Conservation (phyloP, 179 eudicot genomes). For the Silene coronaria region DNA sequence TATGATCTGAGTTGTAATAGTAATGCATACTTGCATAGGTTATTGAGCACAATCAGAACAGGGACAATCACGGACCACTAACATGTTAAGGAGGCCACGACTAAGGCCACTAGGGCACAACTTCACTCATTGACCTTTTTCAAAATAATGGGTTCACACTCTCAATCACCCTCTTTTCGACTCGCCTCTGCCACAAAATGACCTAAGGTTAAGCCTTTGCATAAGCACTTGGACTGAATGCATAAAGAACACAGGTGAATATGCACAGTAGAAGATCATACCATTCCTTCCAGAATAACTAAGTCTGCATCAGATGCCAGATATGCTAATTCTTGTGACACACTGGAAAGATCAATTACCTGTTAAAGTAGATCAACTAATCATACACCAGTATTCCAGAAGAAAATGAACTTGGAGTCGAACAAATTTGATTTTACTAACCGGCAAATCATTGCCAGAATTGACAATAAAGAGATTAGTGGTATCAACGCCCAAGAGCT, state of each 20-base stretch:
- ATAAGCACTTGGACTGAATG: too few relatives aligned
- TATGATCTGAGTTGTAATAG: too few relatives aligned
- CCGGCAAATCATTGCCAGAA: conserved; percentile 98
- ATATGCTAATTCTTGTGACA: conserved; percentile 90
- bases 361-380: conserved; percentile 27
- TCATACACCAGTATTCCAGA: conserved; percentile 17
- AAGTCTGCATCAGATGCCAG: conserved; percentile 89
- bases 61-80: background rate
- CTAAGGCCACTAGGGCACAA: too few relatives aligned
- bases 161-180: too few relatives aligned
- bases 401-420: conserved; percentile 1
- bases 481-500: conserved; percentile 73
- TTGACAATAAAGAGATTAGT: conserved; percentile 77
- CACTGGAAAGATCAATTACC: conserved; percentile 86
- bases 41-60: background rate
- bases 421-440: conserved; percentile 30
- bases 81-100: background rate
- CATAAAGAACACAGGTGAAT: background rate
- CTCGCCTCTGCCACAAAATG: too few relatives aligned
- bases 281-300: conserved; percentile 95
- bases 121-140: background rate
- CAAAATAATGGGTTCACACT: too few relatives aligned
- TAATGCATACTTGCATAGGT: background rate
- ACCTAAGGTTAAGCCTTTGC: too few relatives aligned
- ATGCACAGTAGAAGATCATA: conserved; percentile 31